Evolutionary conservation across 371 early-diverging fungal genomes (phyloP), one percentile per base, ranked within the genome.

Genomic region (Globomyces sp.): DNA sequence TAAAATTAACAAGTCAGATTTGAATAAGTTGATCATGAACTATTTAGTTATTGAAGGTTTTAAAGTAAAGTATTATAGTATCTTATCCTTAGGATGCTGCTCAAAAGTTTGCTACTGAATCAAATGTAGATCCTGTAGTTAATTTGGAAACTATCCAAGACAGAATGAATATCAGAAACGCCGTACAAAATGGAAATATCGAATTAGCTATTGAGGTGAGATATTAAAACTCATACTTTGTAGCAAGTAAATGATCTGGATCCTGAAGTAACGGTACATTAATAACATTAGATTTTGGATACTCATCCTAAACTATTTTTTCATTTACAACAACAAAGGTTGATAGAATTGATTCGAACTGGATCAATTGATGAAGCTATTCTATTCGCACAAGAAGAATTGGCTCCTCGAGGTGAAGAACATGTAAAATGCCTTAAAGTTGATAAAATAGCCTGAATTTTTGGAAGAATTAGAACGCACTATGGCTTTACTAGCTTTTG

Each of bases 11-110:
- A 80, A 80, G 63, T 58, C 11, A 11, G 82, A 82, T 52, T 68
- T 98, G 58, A 96, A 97, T 85, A 90, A 89, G 72, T 85, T 98
- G 41, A 87, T 98, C 37, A 96, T 98, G 97, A 94, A 98, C 80
- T 98, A 98, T 68, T 79, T 98, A 40, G 89, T 96, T 11, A 93
- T 98, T 59, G 98, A 98, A 75, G 98, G 98, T 0, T 97, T 94
- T 84, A 95, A 93, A 57, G 52, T 51, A 51, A 8, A 24, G 5
- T 51, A 24, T 24, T 24, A 24, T 24, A 24, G 24, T 24, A 34
- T 6, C 1, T 8, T 24, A 24, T 24, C 11, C 1, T 4, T 34
- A 51, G 76, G 96, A 96, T 74, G 99, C 98, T 0, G 98, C 96
- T 2, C 93, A 95, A 75, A 92, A 91, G 74, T 96, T 98, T 70